Conservation (phyloP, 495 filamentous ascomycete species). For the Xylaria nigripes region DNA sequence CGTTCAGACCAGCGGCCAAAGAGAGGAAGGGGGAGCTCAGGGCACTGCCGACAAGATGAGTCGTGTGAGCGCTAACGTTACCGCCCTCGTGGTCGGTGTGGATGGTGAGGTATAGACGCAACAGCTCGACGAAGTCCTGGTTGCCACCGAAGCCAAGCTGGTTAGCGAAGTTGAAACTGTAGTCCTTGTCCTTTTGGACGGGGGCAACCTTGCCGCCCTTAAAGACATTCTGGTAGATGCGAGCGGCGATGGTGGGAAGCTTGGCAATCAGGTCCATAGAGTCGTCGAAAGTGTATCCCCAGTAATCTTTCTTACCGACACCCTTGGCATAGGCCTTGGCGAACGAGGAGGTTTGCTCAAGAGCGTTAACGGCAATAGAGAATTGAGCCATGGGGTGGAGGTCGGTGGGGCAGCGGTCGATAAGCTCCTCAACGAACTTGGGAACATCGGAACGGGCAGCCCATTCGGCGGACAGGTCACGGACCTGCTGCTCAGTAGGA, state of each 20-base stretch:
- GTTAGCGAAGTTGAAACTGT: constrained; percentile 96
- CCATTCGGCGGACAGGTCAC: constrained; percentile 95
- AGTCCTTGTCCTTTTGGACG: constrained; percentile 97
- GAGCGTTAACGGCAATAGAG: constrained; percentile 91
- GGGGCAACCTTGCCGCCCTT: constrained; percentile 97
- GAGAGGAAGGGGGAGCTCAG: constrained; percentile 97
- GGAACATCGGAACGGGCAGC: constrained; percentile 92
- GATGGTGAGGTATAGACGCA: constrained; percentile 97
- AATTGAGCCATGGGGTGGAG: constrained; percentile 99
- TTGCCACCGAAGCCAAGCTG: constrained; percentile 93
- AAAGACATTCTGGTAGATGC: constrained; percentile 99
- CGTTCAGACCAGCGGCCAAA: constrained; percentile 90
- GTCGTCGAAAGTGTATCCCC: constrained; percentile 98
- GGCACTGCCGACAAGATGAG: constrained; percentile 93
- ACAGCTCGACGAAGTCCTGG: constrained; percentile 94
- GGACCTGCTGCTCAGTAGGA: constrained; percentile 93
- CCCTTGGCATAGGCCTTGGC: constrained; percentile 97
- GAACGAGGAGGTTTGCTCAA: constrained; percentile 96
- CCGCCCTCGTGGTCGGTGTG: constrained; percentile 99
- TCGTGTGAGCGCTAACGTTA: constrained; percentile 96
- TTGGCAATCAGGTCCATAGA: constrained; percentile 99
- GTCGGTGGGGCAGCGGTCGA: constrained; percentile 96
- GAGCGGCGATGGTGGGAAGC: constrained; percentile 92
- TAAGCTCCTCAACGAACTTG: constrained; percentile 96
- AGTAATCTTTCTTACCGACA: constrained; percentile 98